phyloP scores from a whole-genome alignment of 148 eudicot species.

The Arbutus unedo region DNA sequence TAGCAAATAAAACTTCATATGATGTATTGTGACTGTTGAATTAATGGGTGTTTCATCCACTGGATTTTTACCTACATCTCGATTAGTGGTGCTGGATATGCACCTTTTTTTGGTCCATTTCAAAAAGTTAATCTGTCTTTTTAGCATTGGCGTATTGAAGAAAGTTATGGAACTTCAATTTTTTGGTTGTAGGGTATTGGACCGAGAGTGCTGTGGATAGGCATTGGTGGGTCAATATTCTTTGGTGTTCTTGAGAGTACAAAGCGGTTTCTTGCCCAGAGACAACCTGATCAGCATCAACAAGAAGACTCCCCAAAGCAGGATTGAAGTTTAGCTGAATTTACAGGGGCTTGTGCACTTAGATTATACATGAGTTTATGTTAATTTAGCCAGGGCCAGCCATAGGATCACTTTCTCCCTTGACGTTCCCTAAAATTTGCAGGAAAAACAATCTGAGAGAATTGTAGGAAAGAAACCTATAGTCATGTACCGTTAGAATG shows the following conservation, averaged over 20 bases:
- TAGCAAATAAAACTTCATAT: background rate
- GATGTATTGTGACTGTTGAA: background rate
- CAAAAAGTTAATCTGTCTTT: no score
- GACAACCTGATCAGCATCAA: constrained; percentile 19
- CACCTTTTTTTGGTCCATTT: no score
- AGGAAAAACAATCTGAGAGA: background rate
- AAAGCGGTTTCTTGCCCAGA: constrained; percentile 16
- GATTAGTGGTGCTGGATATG: no score
- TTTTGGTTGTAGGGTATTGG: constrained; percentile 19
- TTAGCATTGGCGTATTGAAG: background rate
- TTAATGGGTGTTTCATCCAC: no score
- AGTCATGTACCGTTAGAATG: background rate
- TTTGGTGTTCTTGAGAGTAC: constrained; percentile 24
- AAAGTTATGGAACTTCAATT: background rate
- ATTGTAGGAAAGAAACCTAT: background rate
- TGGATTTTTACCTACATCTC: no score
- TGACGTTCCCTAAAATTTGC: background rate
- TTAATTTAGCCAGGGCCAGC: background rate
- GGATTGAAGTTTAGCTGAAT: constrained; percentile 5
- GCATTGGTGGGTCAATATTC: constrained; percentile 28
- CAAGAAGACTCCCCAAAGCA: constrained; percentile 10
- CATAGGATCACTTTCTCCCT: background rate
- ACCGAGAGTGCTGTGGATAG: constrained; percentile 30
- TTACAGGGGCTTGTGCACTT: background rate
- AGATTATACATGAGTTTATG: background rate